Evolutionary conservation across 1,139 yeast species (phyloP), one percentile per base, ranked within the genome.

Genomic region (Geotrichum reessii): DNA sequence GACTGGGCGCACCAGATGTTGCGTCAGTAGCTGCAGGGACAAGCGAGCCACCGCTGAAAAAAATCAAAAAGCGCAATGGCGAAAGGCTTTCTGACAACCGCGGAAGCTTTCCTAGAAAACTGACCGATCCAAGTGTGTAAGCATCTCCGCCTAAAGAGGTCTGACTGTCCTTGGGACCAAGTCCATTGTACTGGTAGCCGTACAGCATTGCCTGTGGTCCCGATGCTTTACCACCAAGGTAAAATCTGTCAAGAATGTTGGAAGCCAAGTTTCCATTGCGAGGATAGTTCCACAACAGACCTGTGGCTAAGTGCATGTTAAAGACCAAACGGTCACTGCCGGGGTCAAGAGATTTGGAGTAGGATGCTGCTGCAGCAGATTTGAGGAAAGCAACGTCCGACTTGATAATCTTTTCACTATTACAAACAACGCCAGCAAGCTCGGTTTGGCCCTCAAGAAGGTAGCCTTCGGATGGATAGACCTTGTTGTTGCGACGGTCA

Each of bases 91-190:
- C 52, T 4, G 56, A 14, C 21, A 61, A 56, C 1, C 51, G 60
- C 14, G 64, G 64, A 14, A 62, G 50, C 47, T 60, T 55, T 8
- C 58, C 57, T n/a, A 55, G 50, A 31, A 59, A 40, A 21, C 55
- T 44, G 21, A 61, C 50, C 4, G 65, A 56, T 19, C 63, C 62
- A 25, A 60, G 58, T 50, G 65, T 64, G 63, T 79, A 84, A 4
- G 79, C 70, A 66, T 83, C 84, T 12, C 87, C 88, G 17, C 88
- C 89, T 33, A 81, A 69, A 8, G 83, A 66, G 61, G 74, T 67
- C n/a, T 69, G 77, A 69, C 74, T 78, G 55, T 79, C 83, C 66
- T 84, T 84, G 5, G 96, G 95, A 0, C 96, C 96, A 52, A 89
- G 69, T 0, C 95, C 92, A 71, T 86, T 84, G 64, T 81, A 73